Percentiles rank a stretch among this genome's conserved stretches.
phyloP scores from a whole-genome alignment of 257 asterid species.

The Hygrophila difformis region DNA sequence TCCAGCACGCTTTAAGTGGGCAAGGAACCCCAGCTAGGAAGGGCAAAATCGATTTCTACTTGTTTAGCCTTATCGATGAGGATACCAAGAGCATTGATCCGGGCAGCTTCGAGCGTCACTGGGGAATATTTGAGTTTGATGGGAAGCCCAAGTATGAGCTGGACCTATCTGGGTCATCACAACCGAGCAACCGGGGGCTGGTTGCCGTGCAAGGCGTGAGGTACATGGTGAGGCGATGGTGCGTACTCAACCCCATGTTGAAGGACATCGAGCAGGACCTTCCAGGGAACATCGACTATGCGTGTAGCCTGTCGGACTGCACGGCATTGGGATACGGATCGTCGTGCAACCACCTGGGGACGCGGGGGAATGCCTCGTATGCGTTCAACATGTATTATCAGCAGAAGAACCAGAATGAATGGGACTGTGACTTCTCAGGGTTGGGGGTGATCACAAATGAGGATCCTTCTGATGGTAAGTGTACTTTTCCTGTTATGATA shows the following conservation, averaged over 20 bases:
- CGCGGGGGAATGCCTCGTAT: constrained; percentile 75
- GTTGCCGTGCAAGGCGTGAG: constrained; percentile 59
- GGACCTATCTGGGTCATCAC: constrained; percentile 45
- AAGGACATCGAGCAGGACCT: constrained; percentile 36
- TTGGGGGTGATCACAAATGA: constrained; percentile 49
- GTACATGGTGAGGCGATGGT: constrained; percentile 70
- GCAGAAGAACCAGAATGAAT: constrained; percentile 55
- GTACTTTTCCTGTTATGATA: constrained; percentile 72
- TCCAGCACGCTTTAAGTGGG: constrained; percentile 55
- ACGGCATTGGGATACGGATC: constrained; percentile 85
- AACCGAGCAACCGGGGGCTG: constrained; percentile 29
- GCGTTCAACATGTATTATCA: constrained; percentile 96
- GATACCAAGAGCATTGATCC: constrained; percentile 80
- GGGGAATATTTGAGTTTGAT: constrained; percentile 85
- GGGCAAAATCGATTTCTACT: constrained; percentile 48
- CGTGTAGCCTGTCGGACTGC: constrained; percentile 82
- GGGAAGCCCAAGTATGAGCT: constrained; percentile 80
- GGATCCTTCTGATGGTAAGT: constrained; percentile 68
- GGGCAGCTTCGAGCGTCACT: constrained; percentile 84
- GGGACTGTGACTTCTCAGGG: constrained; percentile 88
- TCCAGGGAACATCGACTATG: constrained; percentile 56
- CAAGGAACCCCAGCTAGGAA: constrained; percentile 72
- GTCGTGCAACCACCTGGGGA: constrained; percentile 63
- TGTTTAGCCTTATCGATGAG: constrained; percentile 86
- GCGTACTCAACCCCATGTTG: constrained; percentile 46